A percentile compares a stretch with the other conserved stretches of the same genome.
phyloP scores from a whole-genome alignment of 805 yeast species.

The Ogataea nakhonphanomensis region DNA sequence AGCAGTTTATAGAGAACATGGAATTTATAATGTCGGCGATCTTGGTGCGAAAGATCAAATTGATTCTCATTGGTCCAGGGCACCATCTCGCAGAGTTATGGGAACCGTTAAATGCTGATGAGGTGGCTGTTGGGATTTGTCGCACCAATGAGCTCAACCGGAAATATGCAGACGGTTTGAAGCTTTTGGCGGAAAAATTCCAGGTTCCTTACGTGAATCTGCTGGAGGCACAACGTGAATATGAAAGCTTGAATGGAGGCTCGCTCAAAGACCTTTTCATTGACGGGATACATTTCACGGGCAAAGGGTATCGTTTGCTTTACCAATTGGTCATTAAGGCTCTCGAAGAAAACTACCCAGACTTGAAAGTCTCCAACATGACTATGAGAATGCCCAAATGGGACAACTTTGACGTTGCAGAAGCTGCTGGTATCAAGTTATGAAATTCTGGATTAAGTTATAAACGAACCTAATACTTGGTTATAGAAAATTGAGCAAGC shows the following conservation, averaged over 20 bases:
- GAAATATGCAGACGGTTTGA: constrained; percentile 49
- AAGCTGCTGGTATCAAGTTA: constrained; percentile 13
- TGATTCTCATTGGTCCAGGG: constrained; percentile 62
- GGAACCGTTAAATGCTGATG: constrained; percentile 34
- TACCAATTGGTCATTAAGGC: constrained; percentile 32
- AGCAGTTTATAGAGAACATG: constrained; percentile 48
- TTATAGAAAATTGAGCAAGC: neutral
- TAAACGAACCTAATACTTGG: too few relatives aligned
- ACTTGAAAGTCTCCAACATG: constrained; percentile 21
- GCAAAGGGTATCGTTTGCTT: constrained; percentile 37
- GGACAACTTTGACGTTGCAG: constrained; percentile 14
- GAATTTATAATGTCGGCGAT: constrained; percentile 39
- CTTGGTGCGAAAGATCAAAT: constrained; percentile 40
- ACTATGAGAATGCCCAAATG: constrained; percentile 23
- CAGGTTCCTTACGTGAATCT: constrained; percentile 57
- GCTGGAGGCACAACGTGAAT: constrained; percentile 40
- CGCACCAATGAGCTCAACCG: constrained; percentile 44
- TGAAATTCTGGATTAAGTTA: neutral
- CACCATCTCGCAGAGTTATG: constrained; percentile 45
- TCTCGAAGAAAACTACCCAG: constrained; percentile 35
- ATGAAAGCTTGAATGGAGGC: constrained; percentile 13
- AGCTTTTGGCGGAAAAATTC: constrained; percentile 41
- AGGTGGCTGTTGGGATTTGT: constrained; percentile 30
- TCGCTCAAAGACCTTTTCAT: constrained; percentile 22
- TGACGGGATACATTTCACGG: constrained; percentile 48